These are phyloP conservation scores for Castanospermum australe DNA, from an alignment of 306 rosid species.

Conservation along the genomic window DNA sequence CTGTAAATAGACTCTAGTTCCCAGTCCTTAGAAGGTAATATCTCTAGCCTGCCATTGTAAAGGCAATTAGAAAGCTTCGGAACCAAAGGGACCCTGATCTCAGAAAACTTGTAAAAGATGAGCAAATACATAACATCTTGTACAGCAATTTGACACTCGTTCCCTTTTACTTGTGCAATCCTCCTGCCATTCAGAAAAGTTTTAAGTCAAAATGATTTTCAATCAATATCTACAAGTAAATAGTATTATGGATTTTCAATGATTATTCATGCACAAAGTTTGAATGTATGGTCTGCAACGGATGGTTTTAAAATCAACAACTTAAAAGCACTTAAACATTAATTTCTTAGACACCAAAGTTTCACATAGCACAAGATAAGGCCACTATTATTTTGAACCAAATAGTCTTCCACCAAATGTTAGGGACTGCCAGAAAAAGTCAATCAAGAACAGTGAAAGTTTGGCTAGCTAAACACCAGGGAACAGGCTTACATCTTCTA, in stretches of 20 bases:
- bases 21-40: constrained; percentile 78
- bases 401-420: background rate
- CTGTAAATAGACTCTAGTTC: constrained; percentile 73
- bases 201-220: constrained; percentile 21
- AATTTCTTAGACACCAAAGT: background rate
- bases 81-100: constrained; percentile 75
- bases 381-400: background rate
- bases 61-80: constrained; percentile 75
- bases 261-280: background rate
- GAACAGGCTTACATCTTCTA: background rate
- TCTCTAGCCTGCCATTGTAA: constrained; percentile 75
- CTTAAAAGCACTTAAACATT: background rate
- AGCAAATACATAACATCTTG: constrained; percentile 70
- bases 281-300: too few relatives aligned
- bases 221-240: background rate
- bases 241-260: background rate
- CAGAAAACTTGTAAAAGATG: constrained; percentile 62
- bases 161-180: constrained; percentile 74
- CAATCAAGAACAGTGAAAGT: background rate
- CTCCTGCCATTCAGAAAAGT: constrained; percentile 55
- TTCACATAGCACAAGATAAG: background rate
- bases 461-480: background rate
- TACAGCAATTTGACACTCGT: constrained; percentile 53
- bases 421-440: background rate
- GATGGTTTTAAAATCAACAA: background rate